phyloP scores from a whole-genome alignment of 139 green algal species.

The Chlamydomonas schloesseri region DNA sequence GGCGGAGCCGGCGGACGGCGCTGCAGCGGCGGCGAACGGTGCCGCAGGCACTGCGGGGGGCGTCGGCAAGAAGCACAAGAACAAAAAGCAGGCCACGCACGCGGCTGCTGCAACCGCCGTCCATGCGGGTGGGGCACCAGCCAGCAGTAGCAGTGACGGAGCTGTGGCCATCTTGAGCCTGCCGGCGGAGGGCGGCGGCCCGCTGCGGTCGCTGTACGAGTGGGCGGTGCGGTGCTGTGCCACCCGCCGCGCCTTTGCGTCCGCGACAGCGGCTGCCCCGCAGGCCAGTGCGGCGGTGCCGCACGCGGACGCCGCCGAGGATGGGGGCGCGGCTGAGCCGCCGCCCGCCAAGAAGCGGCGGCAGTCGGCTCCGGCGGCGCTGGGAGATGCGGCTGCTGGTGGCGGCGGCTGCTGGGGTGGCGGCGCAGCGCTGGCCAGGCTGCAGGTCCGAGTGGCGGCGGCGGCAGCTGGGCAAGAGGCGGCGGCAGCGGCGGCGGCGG shows the following conservation, averaged over 20 bases:
- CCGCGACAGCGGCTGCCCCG: background rate
- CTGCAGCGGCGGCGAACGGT: background rate
- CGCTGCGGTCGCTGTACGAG: background rate
- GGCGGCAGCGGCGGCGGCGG: no score
- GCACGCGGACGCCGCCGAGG: background rate
- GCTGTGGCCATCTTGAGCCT: background rate
- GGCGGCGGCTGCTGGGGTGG: no score
- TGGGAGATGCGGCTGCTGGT: no score
- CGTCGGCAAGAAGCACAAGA: background rate
- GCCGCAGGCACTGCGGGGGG: background rate
- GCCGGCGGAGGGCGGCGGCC: conserved; percentile 18
- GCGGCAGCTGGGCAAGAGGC: background rate
- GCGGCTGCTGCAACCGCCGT: no score
- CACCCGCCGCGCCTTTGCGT: no score
- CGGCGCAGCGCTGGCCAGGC: background rate
- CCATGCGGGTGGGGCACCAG: no score
- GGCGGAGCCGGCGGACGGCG: background rate
- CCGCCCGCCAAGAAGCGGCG: conserved; percentile 7
- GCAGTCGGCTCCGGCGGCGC: background rate
- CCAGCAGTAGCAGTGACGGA: no score
- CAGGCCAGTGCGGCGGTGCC: background rate
- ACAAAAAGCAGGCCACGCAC: no score
- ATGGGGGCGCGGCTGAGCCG: background rate
- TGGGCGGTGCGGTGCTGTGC: background rate
- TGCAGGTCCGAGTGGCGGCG: background rate